Percentiles rank a stretch among this genome's conserved stretches.
Evolutionary conservation across 2,329 filamentous ascomycete species (phyloP).

Genomic region (Arthrobotrys sinensis): DNA sequence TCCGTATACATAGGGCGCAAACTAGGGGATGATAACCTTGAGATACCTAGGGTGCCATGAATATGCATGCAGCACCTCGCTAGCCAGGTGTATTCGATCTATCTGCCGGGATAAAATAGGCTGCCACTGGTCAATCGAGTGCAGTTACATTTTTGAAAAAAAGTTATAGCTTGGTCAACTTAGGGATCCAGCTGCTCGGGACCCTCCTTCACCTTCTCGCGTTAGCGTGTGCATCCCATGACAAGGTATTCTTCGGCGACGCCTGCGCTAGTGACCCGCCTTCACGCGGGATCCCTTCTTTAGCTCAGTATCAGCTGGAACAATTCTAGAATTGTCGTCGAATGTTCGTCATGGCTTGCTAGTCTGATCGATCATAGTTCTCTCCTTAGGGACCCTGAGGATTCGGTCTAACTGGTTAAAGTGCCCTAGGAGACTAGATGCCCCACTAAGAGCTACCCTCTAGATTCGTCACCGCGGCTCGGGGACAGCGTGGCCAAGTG

Average conservation of each 20-base stretch:
- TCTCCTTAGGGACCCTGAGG: slow-evolving; percentile 5
- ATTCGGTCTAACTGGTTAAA: slow-evolving; percentile 5
- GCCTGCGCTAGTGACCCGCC: slow-evolving; percentile 57
- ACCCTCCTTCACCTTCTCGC: slow-evolving; percentile 1
- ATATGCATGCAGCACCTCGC: slow-evolving; percentile 4
- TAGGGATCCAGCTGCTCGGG: slow-evolving; percentile 3
- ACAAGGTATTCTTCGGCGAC: slow-evolving; percentile 41
- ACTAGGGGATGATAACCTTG: not conserved
- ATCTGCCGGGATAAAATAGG: not conserved
- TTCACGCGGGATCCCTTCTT: slow-evolving; percentile 23
- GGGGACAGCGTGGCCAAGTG: slow-evolving; percentile 46
- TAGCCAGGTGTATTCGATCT: not conserved
- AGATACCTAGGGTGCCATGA: not conserved
- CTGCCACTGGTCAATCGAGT: not conserved
- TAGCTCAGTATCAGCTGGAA: slow-evolving; percentile 35
- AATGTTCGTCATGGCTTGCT: not conserved
- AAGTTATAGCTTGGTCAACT: not conserved
- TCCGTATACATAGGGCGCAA: slow-evolving; percentile 1
- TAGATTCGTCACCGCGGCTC: slow-evolving; percentile 27
- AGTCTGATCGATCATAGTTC: not conserved
- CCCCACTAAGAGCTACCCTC: not conserved
- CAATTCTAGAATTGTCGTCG: slow-evolving; percentile 38
- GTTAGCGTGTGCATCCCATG: slow-evolving; percentile 1
- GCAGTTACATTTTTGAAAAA: not conserved
- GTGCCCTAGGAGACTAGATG: not conserved